Percentiles rank a stretch among this genome's conserved stretches.
Conservation (phyloP, 75 land plant species). For the Pinus taeda region DNA sequence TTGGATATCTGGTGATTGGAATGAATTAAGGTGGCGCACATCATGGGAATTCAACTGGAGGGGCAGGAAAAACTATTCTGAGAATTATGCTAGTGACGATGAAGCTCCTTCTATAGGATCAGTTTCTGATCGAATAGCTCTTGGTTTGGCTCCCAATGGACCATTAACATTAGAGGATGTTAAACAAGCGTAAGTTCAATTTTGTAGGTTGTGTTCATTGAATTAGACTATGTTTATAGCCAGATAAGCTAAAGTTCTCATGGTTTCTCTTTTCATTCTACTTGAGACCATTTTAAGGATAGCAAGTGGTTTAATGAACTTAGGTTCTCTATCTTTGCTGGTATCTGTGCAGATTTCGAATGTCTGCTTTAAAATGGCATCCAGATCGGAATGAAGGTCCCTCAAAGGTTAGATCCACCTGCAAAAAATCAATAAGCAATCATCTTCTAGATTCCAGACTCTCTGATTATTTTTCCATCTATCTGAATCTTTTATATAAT, state of each 20-base stretch:
- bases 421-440: neutral
- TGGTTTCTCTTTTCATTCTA: neutral
- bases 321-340: neutral
- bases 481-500: too few relatives aligned
- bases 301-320: neutral
- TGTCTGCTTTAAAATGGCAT: conserved; percentile 89
- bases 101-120: conserved; percentile 34
- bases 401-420: conserved; percentile 52
- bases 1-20: conserved; percentile 19
- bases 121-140: conserved; percentile 50
- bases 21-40: conserved; percentile 9
- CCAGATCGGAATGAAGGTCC: conserved; percentile 86
- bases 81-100: conserved; percentile 26
- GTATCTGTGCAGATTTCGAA: conserved; percentile 56
- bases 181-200: conserved; percentile 67
- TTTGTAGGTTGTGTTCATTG: too few relatives aligned
- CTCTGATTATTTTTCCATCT: too few relatives aligned
- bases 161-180: conserved; percentile 70
- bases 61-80: conserved; percentile 21
- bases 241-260: too few relatives aligned
- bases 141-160: conserved; percentile 73
- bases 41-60: conserved; percentile 25
- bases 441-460: neutral
- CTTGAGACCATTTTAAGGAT: neutral
- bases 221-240: neutral